Evolutionary conservation across 495 filamentous ascomycete species (phyloP), one percentile per base, ranked within the genome.

Genomic region (Trichoderma virens): DNA sequence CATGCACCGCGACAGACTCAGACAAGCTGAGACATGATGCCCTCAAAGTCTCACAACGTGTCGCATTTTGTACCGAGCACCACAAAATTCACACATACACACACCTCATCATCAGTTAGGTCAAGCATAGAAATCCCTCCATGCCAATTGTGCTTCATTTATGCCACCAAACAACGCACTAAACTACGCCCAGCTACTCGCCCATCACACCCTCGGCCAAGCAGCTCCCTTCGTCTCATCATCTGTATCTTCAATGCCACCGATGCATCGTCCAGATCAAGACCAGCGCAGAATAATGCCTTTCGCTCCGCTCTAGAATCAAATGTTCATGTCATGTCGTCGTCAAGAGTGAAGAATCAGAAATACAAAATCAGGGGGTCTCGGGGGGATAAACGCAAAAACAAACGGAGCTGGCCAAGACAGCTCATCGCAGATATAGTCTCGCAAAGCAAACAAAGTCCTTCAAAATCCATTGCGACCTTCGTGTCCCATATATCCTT

Each of bases 261-360:
- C 43, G 20, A 20, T 47, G 43, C 43, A 47, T 47, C 43, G 43
- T 47, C 43, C 16, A 23, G 18, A 47, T 25, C 7, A 47, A 47
- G 43, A 47, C n/a, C 43, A 23, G 23, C 51, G 20, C 51, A 56
- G 11, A 30, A 25, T 51, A 25, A 51, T 41, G 45, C 45, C 51
- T 18, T 56, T 27, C n/a, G 59, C 59, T 61, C 31, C 31, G 59
- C 31, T 61, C 35, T 61, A 25, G 31, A 61, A 61, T 41, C 61
- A 62, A 32, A 62, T 62, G 27, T 18, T 41, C 61, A 62, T 41
- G 38, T 62, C 61, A 62, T 62, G 38, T 62, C 61, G 61, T 62
- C 61, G 61, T 62, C 30, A 62, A 41, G 61, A 41, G 28, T 25
- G 25, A 41, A 30, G 51, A 27, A 56, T 20, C 23, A 56, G 27